Conservation (phyloP, 257 asterid species). For the Leptodermis oblonga region DNA sequence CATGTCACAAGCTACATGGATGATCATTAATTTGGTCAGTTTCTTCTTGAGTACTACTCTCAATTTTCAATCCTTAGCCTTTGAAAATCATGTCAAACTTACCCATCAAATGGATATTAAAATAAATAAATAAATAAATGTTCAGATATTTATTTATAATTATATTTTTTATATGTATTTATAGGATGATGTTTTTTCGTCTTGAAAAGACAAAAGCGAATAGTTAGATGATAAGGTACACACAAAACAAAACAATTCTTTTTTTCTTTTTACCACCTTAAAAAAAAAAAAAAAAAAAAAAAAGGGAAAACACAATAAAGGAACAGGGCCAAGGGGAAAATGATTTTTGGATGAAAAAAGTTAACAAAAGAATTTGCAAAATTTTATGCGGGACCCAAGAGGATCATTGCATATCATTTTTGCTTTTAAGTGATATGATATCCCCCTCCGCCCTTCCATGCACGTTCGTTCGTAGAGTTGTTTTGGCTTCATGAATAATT, state of each 20-base stretch:
- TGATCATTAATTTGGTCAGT: too few species aligned
- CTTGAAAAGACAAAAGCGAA: conserved; percentile 6
- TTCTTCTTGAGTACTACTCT: too few species aligned
- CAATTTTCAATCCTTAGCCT: too few species aligned
- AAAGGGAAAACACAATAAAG: background rate
- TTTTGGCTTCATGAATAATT: background rate
- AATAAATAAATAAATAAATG: background rate
- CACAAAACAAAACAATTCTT: too few species aligned
- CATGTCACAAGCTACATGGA: too few species aligned
- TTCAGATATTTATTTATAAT: background rate
- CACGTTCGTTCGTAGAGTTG: background rate
- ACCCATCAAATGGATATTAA: too few species aligned
- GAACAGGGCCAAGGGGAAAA: background rate
- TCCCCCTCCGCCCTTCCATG: background rate
- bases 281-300: background rate
- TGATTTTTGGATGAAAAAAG: background rate
- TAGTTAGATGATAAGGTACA: conserved; percentile 11
- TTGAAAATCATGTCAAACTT: too few species aligned
- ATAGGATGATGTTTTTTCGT: too few species aligned
- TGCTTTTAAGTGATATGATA: background rate
- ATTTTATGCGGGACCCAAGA: background rate
- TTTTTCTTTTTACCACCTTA: background rate
- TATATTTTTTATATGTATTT: too few species aligned
- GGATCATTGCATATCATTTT: conserved; percentile 16
- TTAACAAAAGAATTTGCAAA: background rate